Base-by-base conservation (phyloP, 345 rosid genomes). In the Rhodomyrtus tomentosa region DNA sequence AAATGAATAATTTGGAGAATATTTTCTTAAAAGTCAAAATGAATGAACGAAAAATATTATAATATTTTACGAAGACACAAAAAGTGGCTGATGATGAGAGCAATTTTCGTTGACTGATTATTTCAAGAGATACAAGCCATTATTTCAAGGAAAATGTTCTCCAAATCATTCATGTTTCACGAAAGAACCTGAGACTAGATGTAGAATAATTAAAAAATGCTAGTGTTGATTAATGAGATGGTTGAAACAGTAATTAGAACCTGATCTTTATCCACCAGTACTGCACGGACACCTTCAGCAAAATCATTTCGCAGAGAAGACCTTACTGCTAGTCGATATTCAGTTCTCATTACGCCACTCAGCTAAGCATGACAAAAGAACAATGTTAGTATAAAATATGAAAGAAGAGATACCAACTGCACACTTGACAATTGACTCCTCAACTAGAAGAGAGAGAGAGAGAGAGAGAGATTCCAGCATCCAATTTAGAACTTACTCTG, bases 201-300 rank as follows among this genome's bases (percentile, higher is more conserved):
- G 45, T 9, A 36, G 45, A 36, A 68, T 36, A 68, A 68, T 68
- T 36, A 18, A 68, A 68, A 68, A 45, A 68, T 68, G 79, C 76
- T 42, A 36, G 13, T 36, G 79, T 45, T 49, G 36, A 55, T 14
- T 38, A n/a, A 36, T 36, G 79, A 36, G 76, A 68, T 13, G 45
- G 79, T 68, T 68, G 9, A 68, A 68, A 68, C 45, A 36, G 45
- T 68, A 68, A 68, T 8, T 51, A 56, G 45, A 83, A 96, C 98
- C 98, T 95, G 98, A 89, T 96, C 98, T 89, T 94, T 95, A 94
- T 95, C 98, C 84, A 95, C 90, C 91, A 96, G 90, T 84, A 95
- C 97, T 86, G 99, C 98, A 84, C 99, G 92, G 82, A 96, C 98
- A 85, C 99, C 98, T 92, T 96, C 98, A 83, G 91, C 87, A 85